Evolutionary conservation across 2,329 filamentous ascomycete species (phyloP).

Genomic region (Diaporthe citrichinensis): DNA sequence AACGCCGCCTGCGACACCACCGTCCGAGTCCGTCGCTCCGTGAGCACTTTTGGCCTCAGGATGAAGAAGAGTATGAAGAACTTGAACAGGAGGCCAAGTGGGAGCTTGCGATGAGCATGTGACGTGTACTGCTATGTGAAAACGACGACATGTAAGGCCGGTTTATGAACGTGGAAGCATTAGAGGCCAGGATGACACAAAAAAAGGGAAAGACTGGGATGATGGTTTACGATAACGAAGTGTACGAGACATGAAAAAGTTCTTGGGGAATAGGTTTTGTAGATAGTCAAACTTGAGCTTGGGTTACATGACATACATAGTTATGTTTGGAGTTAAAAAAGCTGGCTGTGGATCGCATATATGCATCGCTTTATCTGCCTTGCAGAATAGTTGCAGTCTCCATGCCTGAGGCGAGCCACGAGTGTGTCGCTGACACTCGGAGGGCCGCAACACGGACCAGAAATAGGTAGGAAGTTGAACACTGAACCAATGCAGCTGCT

Average conservation of each 20-base stretch:
- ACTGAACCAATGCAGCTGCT: background rate
- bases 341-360: background rate
- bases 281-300: background rate
- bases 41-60: conserved; percentile 13
- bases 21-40: background rate
- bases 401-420: background rate
- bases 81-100: conserved; percentile 13
- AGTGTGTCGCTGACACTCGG: background rate
- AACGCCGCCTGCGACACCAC: background rate
- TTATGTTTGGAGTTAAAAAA: too few species aligned
- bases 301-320: background rate
- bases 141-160: background rate
- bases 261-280: background rate
- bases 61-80: conserved; percentile 32
- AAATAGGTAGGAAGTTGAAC: too few species aligned
- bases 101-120: background rate
- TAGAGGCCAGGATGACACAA: background rate
- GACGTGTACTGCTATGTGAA: background rate
- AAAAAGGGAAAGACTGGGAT: background rate
- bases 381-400: background rate
- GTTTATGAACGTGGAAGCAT: background rate
- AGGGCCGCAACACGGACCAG: background rate
- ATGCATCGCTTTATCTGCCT: background rate
- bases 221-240: background rate
- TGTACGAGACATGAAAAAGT: conserved; percentile 6